Base-by-base conservation (phyloP, 2,329 filamentous ascomycete species). In the Pestalotiopsis sp. region DNA sequence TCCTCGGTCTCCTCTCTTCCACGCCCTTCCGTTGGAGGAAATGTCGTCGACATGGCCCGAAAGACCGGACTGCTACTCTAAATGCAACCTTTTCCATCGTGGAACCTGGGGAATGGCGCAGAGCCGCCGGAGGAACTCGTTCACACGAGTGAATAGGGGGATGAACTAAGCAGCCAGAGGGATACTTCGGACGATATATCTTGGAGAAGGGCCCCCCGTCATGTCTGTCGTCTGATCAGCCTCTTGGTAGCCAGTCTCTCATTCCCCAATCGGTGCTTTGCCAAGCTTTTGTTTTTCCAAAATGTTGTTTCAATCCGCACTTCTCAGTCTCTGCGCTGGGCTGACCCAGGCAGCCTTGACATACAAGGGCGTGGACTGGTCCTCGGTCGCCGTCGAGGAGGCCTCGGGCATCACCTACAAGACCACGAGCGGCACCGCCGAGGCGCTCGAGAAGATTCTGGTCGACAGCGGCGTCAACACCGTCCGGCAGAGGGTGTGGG, bases 401-500 rank as follows among this genome's bases (percentile, higher is more conserved):
- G 80, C 83, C 2, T 82, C 86, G 0, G 91, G 90, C 1, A 85
- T 88, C 70, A 80, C 80, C 0, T 93, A 92, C 82, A 90, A 88
- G 72, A 87, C 85, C 63, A 77, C 83, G 0, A 81, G 83, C 23
- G 90, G 90, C 49, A 78, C 80, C 2, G 78, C 80, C 0, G 81
- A 89, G 69, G 79, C 88, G 0, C 82, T 93, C 1, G 91, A 93
- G 74, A 83, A 80, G 2, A 92, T 93, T 66, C 80, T 93, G 3
- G 85, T 83, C 3, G 80, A 80, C 12, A 87, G 83, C 36, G 91
- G 91, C 14, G 87, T 92, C 72, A 93, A 93, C 78, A 91, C 88
- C 0, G 88, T 93, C 60, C 87, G 91, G 20, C 91, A 93, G 77
- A 85, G 92, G 31, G 79, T 93, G 58, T 93, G 91, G 91, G 91